phyloP scores from a whole-genome alignment of 768 basidiomycete genomes.

The Leccinum imitatum region DNA sequence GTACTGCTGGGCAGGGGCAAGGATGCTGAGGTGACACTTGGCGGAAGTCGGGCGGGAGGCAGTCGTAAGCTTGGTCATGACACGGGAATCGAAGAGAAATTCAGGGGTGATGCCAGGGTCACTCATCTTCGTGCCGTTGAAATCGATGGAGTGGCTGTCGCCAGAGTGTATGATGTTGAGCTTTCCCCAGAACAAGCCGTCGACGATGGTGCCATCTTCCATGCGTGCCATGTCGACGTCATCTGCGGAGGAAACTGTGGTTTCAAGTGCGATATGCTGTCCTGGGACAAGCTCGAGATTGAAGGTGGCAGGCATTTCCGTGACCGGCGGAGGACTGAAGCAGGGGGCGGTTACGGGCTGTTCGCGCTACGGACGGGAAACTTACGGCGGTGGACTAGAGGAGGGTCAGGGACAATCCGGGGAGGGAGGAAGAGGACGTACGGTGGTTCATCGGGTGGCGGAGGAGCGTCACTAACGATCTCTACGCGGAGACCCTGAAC shows the following conservation, averaged over 20 bases:
- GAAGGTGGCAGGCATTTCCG: constrained; percentile 86
- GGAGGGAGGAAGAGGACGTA: constrained; percentile 33
- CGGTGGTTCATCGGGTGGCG: constrained; percentile 83
- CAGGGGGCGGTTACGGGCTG: constrained; percentile 3
- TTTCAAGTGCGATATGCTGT: constrained; percentile 78
- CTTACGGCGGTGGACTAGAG: constrained; percentile 51
- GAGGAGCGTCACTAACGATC: constrained; percentile 82
- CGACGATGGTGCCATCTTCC: constrained; percentile 86
- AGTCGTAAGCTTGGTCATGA: constrained; percentile 73
- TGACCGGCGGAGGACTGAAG: constrained; percentile 62
- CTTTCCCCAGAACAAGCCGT: constrained; percentile 87
- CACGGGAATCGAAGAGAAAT: constrained; percentile 72
- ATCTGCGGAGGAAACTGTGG: constrained; percentile 70
- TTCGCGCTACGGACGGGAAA: constrained; percentile 20
- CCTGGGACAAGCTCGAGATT: constrained; percentile 79
- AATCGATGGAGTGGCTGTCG: constrained; percentile 79
- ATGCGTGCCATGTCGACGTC: constrained; percentile 90
- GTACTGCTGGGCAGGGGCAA: constrained; percentile 72
- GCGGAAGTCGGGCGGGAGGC: constrained; percentile 74
- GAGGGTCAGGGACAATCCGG: constrained; percentile 11
- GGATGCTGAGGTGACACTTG: constrained; percentile 72
- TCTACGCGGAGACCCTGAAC: constrained; percentile 82
- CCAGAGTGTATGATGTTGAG: constrained; percentile 78
- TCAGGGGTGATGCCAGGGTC: constrained; percentile 65
- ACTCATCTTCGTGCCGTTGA: constrained; percentile 72